phyloP scores from a whole-genome alignment of 2,329 filamentous ascomycete genomes.

The Emericellopsis cladophorae region DNA sequence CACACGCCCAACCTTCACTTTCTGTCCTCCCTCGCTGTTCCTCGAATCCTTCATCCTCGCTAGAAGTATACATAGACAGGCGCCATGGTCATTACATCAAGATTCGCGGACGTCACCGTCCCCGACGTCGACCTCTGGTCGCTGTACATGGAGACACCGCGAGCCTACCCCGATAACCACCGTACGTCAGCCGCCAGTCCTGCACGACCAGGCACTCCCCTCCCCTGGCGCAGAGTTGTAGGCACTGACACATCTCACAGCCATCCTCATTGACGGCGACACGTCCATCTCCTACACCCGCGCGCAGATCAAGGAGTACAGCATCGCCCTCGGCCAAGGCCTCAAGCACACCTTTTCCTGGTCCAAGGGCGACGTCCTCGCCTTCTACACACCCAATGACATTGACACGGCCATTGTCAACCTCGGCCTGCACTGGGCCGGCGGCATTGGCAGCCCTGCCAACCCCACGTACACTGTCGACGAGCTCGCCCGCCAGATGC shows the following conservation, averaged over 20 bases:
- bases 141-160: slow-evolving; percentile 59
- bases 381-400: slow-evolving; percentile 72
- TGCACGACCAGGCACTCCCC: too few relatives aligned
- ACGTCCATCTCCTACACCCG: slow-evolving; percentile 59
- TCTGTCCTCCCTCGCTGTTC: too few relatives aligned
- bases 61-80: too few relatives aligned
- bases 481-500: slow-evolving; percentile 76
- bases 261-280: slow-evolving; percentile 65
- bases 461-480: slow-evolving; percentile 79
- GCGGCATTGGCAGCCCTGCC: slow-evolving; percentile 69
- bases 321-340: slow-evolving; percentile 68
- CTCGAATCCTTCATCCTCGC: too few relatives aligned
- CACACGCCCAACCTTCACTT: too few relatives aligned
- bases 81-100: slow-evolving; percentile 59
- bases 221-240: too few relatives aligned
- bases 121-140: slow-evolving; percentile 69
- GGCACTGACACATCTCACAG: slow-evolving; percentile 40
- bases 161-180: slow-evolving; percentile 62
- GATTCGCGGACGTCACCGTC: slow-evolving; percentile 52
- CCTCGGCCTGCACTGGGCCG: slow-evolving; percentile 74
- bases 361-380: slow-evolving; percentile 73
- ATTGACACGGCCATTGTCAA: slow-evolving; percentile 70
- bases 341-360: slow-evolving; percentile 64
- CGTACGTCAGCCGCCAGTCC: too few relatives aligned
- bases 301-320: slow-evolving; percentile 48